Base-by-base conservation (phyloP, 2,329 filamentous ascomycete genomes). In the Arthrobotrys iridis region DNA sequence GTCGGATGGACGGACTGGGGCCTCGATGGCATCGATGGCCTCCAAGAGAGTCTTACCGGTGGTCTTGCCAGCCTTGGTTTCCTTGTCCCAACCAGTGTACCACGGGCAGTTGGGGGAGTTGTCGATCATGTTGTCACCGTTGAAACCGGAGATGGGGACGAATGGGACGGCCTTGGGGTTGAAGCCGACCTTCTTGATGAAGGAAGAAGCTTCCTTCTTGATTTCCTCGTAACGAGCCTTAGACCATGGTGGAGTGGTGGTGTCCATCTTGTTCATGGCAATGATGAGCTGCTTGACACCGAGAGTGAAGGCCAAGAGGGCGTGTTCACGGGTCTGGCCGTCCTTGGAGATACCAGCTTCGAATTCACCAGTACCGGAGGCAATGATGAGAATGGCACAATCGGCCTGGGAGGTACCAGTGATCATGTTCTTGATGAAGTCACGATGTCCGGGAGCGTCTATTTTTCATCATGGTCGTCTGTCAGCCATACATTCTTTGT, bases 391-490 rank as follows among this genome's bases (percentile, higher is more conserved):
- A 86, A 99, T 93, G 84, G 95, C 95, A 88, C 95, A 98, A 85
- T 99, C 95, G 82, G 95, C 95, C 91, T 98, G 95, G 86, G 95
- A 99, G 84, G 95, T 98, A 93, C 95, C 95, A 91, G 95, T 98
- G 86, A 99, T 99, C 95, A 99, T 99, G 93, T 98, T 99, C 94
- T 99, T 99, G 93, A 99, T 98, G 90, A 98, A 99, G 85, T 99
- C 95, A 95, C 95, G 94, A 88, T 99, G 95, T 87, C 95, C 95
- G 83, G 95, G 95, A 85, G 95, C 95, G 84, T 99, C 92, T 91
- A 80, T 7, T 13, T 57, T n/a, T 52, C n/a, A n/a, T n/a, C n/a
- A n/a, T n/a, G n/a, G n/a, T n/a, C n/a, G 7, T 15, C 10, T 65
- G 60, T 63, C 52, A 77, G 70, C 45, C 58, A 50, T 58, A 28